Base-by-base conservation (phyloP, 495 filamentous ascomycete species). In the Eremomyces bilateralis region DNA sequence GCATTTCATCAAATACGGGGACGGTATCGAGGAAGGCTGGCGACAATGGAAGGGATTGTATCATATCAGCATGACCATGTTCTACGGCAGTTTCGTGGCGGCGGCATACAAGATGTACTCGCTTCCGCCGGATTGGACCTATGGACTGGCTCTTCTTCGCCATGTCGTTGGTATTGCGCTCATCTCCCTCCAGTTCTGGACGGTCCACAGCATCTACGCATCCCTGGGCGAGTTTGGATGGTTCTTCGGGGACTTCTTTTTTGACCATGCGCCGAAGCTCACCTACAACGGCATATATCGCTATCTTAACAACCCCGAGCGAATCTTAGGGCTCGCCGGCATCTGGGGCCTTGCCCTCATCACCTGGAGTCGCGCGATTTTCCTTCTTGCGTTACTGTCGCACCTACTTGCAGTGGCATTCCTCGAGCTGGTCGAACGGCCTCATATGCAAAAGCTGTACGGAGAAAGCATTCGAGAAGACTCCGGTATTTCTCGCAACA, bases 241-340 rank as follows among this genome's bases (percentile, higher is more conserved):
- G 88, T 97, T 95, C 62, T 97, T 81, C 47, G 88, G 88, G 10
- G 88, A 97, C 53, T 97, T 97, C 61, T 82, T 82, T 60, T 94
- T 93, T 57, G 82, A 91, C 42, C 65, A 74, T 12, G 29, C 39
- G 21, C 36, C 20, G 33, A 90, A 91, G 46, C 65, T 95, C 32
- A 95, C 80, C 15, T 97, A 95, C 59, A 80, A 74, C 42, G 90
- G 88, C 34, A 97, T 97, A 45, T 97, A 97, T 51, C 82, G 88
- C 39, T 97, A 80, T 57, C 60, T 97, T 38, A 97, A 97, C 60
- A 95, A 95, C 49, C 88, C 88, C 0, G 88, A 97, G 53, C 75
- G 88, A 40, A 71, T 95, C 21, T 67, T 97, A 38, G 88, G 88
- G 32, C 71, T 88, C 1, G 88, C 90, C 8, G 88, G 85, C n/a